Evolutionary conservation across 805 yeast genomes (phyloP), one percentile per base, ranked within the genome.

Genomic region (Spathaspora passalidarum): DNA sequence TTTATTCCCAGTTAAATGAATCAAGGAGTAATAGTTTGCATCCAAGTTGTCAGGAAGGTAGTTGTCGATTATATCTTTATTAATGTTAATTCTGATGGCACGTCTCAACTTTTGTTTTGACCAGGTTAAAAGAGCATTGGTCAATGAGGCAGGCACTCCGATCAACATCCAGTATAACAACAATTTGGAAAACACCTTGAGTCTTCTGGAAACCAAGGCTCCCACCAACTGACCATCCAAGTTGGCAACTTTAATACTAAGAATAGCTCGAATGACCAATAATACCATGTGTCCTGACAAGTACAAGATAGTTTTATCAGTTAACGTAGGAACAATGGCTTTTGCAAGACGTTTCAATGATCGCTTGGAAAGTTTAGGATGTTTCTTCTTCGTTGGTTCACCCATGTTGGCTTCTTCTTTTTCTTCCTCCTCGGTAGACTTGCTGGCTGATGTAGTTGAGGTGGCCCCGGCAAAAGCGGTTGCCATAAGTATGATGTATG

Each of bases 181-280:
- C 22, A 85, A 75, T 49, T 76, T 75, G 46, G 83, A 68, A 57
- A 91, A 90, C 38, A 72, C 73, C 40, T 75, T 71, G 50, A 89
- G 85, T 42, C 76, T 75, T 50, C 85, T 88, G 35, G 84, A 77
- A 22, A 91, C 87, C 54, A 91, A 74, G 1, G 88, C 80, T 0
- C 96, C 88, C 4, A 91, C 96, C 44, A 91, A 69, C 57, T 75
- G 72, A 52, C 97, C 97, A 63, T 91, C 97, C 47, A 91, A 72
- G 10, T 84, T 79, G 5, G 97, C 97, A 13, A 90, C 91, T 56
- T 83, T 82, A 40, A 91, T 73, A 2, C 96, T 84, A 21, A 91
- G 66, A 19, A 83, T 62, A 0, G 96, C 92, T 52, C 96, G 75
- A 4, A 77, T 52, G 2, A 86, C 74, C 38, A 91, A 70, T 20